Evolutionary conservation across 345 rosid genomes (phyloP).

Genomic region (Theobroma cacao): DNA sequence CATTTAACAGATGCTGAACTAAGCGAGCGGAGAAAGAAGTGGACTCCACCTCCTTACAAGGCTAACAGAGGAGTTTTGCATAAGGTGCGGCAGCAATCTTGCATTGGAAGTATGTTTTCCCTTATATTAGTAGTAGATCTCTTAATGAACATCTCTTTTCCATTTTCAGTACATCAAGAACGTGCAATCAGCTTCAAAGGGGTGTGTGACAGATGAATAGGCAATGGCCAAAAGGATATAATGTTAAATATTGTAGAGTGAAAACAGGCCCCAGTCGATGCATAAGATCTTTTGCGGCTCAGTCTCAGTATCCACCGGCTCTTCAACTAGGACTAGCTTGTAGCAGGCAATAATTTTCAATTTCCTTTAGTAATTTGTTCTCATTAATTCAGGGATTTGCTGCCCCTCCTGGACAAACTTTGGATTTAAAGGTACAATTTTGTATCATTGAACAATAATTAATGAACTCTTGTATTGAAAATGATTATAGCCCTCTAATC

Average conservation of each 20-base stretch:
- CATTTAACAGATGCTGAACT: constrained; percentile 57
- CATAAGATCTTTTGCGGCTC: neutral
- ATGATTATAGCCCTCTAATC: no score
- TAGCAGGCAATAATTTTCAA: neutral
- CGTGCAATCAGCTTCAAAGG: constrained; percentile 78
- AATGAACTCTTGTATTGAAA: no score
- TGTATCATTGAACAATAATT: neutral
- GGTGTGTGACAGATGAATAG: constrained; percentile 94
- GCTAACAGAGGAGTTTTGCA: constrained; percentile 67
- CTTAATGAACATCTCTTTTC: constrained; percentile 1
- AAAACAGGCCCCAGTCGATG: no score
- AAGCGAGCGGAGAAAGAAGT: constrained; percentile 63
- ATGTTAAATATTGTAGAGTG: neutral
- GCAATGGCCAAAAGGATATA: neutral
- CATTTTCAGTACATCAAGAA: constrained; percentile 84
- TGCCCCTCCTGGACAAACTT: neutral
- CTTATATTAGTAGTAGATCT: neutral
- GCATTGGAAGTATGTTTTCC: neutral
- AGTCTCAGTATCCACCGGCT: neutral
- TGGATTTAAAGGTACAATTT: neutral
- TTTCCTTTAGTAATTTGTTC: neutral
- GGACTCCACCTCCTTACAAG: constrained; percentile 77
- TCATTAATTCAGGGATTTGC: neutral
- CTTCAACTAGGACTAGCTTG: neutral
- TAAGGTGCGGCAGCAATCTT: constrained; percentile 48